These are phyloP conservation scores for Kwoniella heveanensis DNA, from an alignment of 768 basidiomycete species.

Conservation along the genomic window DNA sequence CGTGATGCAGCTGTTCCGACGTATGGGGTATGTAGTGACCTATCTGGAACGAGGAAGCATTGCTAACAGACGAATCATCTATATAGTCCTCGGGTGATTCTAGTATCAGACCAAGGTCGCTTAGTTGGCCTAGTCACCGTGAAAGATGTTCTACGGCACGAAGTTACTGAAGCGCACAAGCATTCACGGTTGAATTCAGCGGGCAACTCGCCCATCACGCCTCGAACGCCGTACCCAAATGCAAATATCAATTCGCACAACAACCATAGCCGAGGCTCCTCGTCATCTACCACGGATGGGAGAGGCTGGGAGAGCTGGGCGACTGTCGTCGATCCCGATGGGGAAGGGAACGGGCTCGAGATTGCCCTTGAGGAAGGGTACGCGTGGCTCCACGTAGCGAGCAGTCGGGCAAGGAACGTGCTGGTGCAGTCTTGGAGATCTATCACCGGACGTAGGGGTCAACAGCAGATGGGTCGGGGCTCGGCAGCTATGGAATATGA, in stretches of 20 bases:
- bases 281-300: constrained; percentile 19
- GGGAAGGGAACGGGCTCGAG: constrained; percentile 36
- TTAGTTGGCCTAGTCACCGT: constrained; percentile 88
- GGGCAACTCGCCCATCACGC: not conserved
- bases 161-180: constrained; percentile 58
- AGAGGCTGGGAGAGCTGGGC: constrained; percentile 38
- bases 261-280: constrained; percentile 7
- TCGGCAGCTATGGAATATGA: constrained; percentile 18
- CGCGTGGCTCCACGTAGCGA: constrained; percentile 29
- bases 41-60: not conserved
- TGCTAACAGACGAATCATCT: not conserved
- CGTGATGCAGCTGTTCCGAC: constrained; percentile 94
- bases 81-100: constrained; percentile 85
- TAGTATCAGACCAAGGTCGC: constrained; percentile 82
- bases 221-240: constrained; percentile 5
- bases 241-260: not conserved
- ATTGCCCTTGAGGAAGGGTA: constrained; percentile 42
- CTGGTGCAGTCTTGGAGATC: not conserved
- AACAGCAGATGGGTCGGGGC: not conserved
- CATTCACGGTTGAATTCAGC: constrained; percentile 27
- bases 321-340: constrained; percentile 23
- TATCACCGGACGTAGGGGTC: not conserved
- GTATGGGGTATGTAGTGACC: constrained; percentile 77
- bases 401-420: constrained; percentile 13
- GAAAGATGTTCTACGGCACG: constrained; percentile 92